Conservation (phyloP, 1,284 basidiomycete genomes). For the Golubevia pallescens region DNA sequence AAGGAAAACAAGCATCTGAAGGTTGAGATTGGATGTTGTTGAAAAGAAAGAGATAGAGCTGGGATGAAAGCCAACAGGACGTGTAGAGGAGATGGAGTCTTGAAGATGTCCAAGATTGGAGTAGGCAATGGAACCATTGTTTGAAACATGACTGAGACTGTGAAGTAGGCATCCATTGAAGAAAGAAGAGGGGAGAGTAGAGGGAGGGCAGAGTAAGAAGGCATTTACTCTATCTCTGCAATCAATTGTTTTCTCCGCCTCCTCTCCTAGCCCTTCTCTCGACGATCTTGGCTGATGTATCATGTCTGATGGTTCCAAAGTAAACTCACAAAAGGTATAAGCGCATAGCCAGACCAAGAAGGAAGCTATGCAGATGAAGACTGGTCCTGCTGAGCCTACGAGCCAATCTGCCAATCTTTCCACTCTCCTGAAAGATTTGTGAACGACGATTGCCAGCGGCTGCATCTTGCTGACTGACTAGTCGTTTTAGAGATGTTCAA, state of each 20-base stretch:
- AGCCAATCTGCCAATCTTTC: conserved; percentile 49
- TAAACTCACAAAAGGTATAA: conserved; percentile 47
- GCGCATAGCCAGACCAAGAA: conserved; percentile 33
- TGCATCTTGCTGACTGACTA: conserved; percentile 29
- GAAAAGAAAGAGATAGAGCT: conserved; percentile 19
- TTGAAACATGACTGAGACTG: conserved; percentile 39
- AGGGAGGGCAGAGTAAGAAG: too few relatives aligned
- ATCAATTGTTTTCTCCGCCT: too few relatives aligned
- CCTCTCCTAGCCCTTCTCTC: too few relatives aligned
- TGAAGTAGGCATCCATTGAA: conserved; percentile 7
- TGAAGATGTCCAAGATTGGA: conserved; percentile 29
- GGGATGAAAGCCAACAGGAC: conserved; percentile 36
- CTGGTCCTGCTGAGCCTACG: conserved; percentile 44
- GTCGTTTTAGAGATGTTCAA: too few relatives aligned
- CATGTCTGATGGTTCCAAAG: too few relatives aligned
- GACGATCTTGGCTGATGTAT: background rate
- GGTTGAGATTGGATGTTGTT: conserved; percentile 19
- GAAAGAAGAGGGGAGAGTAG: conserved; percentile 8
- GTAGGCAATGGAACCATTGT: conserved; percentile 28
- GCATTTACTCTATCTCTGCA: too few relatives aligned
- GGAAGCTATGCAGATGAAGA: conserved; percentile 37
- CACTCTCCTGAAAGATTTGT: conserved; percentile 36
- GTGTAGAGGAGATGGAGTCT: conserved; percentile 38
- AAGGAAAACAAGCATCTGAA: conserved; percentile 26
- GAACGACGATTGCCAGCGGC: conserved; percentile 30